These are phyloP conservation scores for Monosiga brevicollis DNA, from an alignment of 78 protist species.

Conservation along the genomic window DNA sequence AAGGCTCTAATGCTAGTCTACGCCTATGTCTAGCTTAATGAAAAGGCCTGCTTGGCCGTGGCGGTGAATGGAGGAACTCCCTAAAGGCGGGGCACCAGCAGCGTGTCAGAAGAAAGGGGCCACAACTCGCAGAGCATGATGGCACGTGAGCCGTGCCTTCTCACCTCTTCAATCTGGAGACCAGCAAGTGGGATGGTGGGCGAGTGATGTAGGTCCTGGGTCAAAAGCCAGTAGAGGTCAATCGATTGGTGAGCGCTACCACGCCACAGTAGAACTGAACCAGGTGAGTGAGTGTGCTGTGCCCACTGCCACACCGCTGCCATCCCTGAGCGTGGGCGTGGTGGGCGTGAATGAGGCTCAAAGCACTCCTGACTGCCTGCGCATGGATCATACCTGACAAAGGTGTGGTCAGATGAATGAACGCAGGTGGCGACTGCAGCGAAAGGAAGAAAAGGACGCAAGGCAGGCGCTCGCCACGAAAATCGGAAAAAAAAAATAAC, in stretches of 20 bases:
- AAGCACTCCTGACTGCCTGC: neutral
- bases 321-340: no score
- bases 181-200: no score
- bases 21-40: neutral
- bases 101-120: no score
- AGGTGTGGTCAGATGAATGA: neutral
- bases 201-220: no score
- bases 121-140: no score
- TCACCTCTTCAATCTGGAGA: no score
- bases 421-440: neutral
- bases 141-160: no score
- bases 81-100: neutral
- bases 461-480: no score
- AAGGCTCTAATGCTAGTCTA: neutral
- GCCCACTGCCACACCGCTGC: no score
- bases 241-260: neutral
- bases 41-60: neutral
- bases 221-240: neutral
- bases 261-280: neutral
- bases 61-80: neutral
- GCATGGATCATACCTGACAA: neutral
- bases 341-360: slow-evolving; percentile 1
- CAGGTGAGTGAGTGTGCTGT: no score
- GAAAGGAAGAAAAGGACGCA: neutral
- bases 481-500: no score